Evolutionary conservation across 1,139 yeast species (phyloP).

Genomic region (Scheffersomyces lignicola): DNA sequence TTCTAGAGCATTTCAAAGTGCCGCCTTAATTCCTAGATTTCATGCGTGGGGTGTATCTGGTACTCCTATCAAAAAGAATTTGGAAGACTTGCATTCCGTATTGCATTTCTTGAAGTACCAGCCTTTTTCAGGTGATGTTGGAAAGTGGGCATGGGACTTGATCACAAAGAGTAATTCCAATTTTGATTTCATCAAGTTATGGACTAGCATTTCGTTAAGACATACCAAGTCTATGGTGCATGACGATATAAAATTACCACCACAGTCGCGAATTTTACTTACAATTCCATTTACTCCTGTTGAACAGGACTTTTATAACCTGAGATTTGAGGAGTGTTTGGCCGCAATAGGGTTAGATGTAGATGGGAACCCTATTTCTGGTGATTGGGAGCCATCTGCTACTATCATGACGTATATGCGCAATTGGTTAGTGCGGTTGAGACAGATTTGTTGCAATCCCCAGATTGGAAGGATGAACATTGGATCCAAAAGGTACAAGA

Average conservation of each 20-base stretch:
- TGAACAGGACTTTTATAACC: constrained; percentile 80
- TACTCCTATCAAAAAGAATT: constrained; percentile 73
- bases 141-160: constrained; percentile 41
- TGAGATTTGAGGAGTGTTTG: constrained; percentile 60
- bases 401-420: constrained; percentile 49
- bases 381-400: constrained; percentile 52
- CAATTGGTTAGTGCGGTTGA: constrained; percentile 62
- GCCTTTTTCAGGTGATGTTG: constrained; percentile 55
- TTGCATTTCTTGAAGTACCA: constrained; percentile 62
- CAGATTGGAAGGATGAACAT: constrained; percentile 52
- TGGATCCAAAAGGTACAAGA: constrained; percentile 29
- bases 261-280: constrained; percentile 67
- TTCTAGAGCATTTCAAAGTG: constrained; percentile 77
- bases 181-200: constrained; percentile 46
- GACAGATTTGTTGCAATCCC: constrained; percentile 87
- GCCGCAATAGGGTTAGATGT: constrained; percentile 60
- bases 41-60: constrained; percentile 99
- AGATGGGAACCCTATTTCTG: constrained; percentile 53
- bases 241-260: constrained; percentile 73
- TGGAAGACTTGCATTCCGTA: constrained; percentile 70
- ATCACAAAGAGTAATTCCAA: constrained; percentile 22
- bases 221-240: constrained; percentile 86
- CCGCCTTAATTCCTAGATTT: constrained; percentile 73
- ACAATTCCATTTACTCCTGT: constrained; percentile 75
- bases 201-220: constrained; percentile 58